These are phyloP conservation scores for Eleusine indica DNA, from an alignment of 176 grass and related monocot genomes.

Conservation along the genomic window DNA sequence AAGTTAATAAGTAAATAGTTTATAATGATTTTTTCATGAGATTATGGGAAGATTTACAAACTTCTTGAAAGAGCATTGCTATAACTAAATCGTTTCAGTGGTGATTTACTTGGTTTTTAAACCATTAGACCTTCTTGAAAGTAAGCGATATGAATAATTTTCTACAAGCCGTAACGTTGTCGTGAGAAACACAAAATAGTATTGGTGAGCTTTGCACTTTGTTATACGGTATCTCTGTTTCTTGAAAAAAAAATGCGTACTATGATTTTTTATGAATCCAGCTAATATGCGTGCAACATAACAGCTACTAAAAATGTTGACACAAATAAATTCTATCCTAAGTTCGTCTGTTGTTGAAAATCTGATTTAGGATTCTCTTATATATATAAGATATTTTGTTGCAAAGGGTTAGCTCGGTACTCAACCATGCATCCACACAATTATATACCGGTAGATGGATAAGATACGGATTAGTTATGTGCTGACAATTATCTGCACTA, in stretches of 20 bases:
- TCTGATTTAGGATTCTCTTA: neutral
- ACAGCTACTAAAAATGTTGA: too few relatives aligned
- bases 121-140: neutral
- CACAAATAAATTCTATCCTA: too few relatives aligned
- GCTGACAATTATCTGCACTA: neutral
- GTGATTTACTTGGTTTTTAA: too few relatives aligned
- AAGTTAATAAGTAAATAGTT: neutral
- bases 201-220: neutral
- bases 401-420: neutral
- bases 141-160: neutral
- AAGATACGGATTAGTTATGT: neutral
- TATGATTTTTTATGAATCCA: neutral
- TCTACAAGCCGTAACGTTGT: neutral
- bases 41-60: too few relatives aligned
- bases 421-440: neutral
- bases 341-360: too few relatives aligned
- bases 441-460: neutral
- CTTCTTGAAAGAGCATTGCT: too few relatives aligned
- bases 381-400: neutral
- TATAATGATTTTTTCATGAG: too few relatives aligned
- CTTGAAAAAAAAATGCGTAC: neutral
- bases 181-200: neutral
- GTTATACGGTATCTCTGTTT: neutral
- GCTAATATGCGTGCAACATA: neutral
- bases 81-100: too few relatives aligned